These are phyloP conservation scores for Tolypocladium album DNA, from an alignment of 2,329 filamentous ascomycete species.

Conservation along the genomic window DNA sequence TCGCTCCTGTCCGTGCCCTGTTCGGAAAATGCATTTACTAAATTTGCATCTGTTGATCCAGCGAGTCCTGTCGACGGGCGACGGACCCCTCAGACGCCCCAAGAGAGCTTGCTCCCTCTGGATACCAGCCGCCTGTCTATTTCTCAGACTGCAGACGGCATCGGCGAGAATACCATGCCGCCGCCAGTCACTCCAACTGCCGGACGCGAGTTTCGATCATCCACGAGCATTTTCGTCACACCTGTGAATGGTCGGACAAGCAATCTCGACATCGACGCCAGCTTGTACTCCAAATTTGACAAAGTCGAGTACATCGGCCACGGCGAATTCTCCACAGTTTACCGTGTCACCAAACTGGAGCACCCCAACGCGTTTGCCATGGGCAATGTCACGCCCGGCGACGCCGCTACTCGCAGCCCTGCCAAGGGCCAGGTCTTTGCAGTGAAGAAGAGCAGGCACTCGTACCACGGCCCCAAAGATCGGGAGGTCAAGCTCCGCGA, in stretches of 20 bases:
- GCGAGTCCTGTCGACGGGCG: conserved; percentile 51
- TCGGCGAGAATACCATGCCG: conserved; percentile 23
- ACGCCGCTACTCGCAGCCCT: conserved; percentile 37
- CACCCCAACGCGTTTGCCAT: conserved; percentile 22
- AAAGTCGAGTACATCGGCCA: conserved; percentile 72
- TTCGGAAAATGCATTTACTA: conserved; percentile 37
- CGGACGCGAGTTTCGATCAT: conserved; percentile 37
- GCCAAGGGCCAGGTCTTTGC: conserved; percentile 61
- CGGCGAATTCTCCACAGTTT: conserved; percentile 92
- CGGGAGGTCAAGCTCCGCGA: conserved; percentile 78
- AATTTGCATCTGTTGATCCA: conserved; percentile 35
- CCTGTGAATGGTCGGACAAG: conserved; percentile 59
- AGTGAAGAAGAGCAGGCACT: conserved; percentile 84
- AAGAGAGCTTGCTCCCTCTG: conserved; percentile 60
- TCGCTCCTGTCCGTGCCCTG: conserved; percentile 14
- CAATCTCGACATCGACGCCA: conserved; percentile 61
- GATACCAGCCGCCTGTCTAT: conserved; percentile 80
- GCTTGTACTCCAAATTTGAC: conserved; percentile 64
- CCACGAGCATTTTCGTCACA: conserved; percentile 49
- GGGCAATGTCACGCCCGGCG: conserved; percentile 36
- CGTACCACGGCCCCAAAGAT: conserved; percentile 68
- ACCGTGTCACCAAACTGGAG: conserved; percentile 51
- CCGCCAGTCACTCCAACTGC: conserved; percentile 74
- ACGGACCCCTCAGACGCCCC: conserved; percentile 67
- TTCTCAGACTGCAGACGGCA: conserved; percentile 43